A percentile compares a stretch with the other conserved stretches of the same genome.
phyloP scores from a whole-genome alignment of 1,139 yeast genomes.

The Keqinozyma sinolaborantium region DNA sequence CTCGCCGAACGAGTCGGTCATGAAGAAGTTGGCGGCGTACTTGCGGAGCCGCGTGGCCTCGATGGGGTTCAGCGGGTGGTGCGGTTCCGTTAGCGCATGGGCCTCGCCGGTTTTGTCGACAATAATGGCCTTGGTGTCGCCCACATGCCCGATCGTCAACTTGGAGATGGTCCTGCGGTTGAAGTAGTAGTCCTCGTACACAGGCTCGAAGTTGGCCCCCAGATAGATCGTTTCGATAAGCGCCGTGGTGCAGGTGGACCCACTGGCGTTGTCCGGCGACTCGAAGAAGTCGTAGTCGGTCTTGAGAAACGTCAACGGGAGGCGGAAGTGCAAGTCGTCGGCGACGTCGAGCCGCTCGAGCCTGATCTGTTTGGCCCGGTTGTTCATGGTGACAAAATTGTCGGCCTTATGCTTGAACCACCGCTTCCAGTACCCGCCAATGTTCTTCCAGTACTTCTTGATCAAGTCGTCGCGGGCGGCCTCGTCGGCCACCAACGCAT shows the following conservation, averaged over 20 bases:
- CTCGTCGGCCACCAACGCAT: conserved; percentile 18
- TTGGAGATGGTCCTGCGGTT: conserved; percentile 66
- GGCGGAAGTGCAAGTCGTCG: conserved; percentile 56
- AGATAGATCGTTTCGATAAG: conserved; percentile 55
- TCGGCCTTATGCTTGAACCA: conserved; percentile 54
- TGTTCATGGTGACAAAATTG: conserved; percentile 40
- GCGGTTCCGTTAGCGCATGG: conserved; percentile 71
- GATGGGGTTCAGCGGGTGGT: conserved; percentile 81
- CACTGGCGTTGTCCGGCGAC: conserved; percentile 43
- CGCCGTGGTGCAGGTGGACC: conserved; percentile 83
- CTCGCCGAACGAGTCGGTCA: conserved; percentile 93
- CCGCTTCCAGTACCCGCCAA: conserved; percentile 89
- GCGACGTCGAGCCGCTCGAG: conserved; percentile 15
- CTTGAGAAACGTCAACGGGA: conserved; percentile 59
- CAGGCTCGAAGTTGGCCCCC: conserved; percentile 25
- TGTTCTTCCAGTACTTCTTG: conserved; percentile 48
- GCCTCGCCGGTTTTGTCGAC: conserved; percentile 78
- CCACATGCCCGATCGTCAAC: conserved; percentile 84
- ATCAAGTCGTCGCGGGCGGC: conserved; percentile 34
- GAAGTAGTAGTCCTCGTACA: conserved; percentile 57
- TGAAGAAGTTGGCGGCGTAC: conserved; percentile 69
- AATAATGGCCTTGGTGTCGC: conserved; percentile 86
- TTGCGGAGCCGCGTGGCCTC: conserved; percentile 72
- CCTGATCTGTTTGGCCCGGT: conserved; percentile 20
- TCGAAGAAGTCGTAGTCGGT: conserved; percentile 51